Evolutionary conservation across 768 basidiomycete genomes (phyloP), one percentile per base, ranked within the genome.

Genomic region (Candolleomyces aberdarensis): DNA sequence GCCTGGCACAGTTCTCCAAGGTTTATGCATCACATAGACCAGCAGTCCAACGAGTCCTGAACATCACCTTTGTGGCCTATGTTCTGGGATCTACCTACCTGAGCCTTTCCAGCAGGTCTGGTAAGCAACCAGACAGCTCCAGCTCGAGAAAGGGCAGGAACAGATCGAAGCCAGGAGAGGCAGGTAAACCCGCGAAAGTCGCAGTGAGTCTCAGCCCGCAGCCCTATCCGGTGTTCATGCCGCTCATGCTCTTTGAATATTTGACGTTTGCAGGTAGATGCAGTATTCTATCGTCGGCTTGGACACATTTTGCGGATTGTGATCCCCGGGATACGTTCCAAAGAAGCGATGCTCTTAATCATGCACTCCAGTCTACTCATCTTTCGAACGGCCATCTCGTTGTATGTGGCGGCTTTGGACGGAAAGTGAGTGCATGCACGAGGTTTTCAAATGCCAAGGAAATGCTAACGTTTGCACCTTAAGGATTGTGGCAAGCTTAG

Each of bases 401-500:
- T 99, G 17, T 98, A 97, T 69, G 94, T 99, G 52, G 96, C 96
- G 6, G 85, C 91, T 20, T 80, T 98, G 52, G 96, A 98, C 69
- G 96, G 96, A 73, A 89, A 85, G 91, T 92, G 86, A 29, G 78
- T 15, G 41, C 41, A 19, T 49, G 29, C 44, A 19, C 46, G 11
- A 50, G 32, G n/a, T 5, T 51, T 40, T 57, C 54, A 40, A 57
- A 15, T 19, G 26, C 32, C 15, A 39, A 19, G 13, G 19, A 0
- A 47, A 15, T 41, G 19, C 50, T 39, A 31, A 36, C 36, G 64
- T 47, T 65, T 48, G 22, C 15, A 10, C 52, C 44, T 55, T 39
- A 63, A 96, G 94, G 70, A 98, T 98, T 65, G 96, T 98, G 5
- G 93, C 96, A 3, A 94, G 92, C 51, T 84, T 99, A 10, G 96